Evolutionary conservation across 371 early-diverging fungal species (phyloP).

Genomic region (Syncephalastrum sp.): DNA sequence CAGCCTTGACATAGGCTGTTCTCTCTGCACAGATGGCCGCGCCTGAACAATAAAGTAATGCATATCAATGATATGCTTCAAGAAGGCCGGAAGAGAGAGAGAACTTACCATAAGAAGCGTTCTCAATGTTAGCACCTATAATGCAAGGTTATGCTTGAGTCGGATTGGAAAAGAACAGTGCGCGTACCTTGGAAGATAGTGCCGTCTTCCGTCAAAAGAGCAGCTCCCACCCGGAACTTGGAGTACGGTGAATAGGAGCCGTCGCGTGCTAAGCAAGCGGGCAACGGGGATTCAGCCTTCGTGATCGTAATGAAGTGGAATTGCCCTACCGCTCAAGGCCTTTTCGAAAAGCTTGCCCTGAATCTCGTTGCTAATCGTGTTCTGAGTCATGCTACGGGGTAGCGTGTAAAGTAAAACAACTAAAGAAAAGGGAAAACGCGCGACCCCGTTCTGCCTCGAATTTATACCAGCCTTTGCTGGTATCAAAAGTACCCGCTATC

Average conservation of each 20-base stretch:
- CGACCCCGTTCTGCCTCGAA: background rate
- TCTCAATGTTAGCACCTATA: conserved; percentile 83
- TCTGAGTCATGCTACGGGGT: background rate
- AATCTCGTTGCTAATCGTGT: conserved; percentile 1
- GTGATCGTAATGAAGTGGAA: background rate
- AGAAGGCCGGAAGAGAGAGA: background rate
- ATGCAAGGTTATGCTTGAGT: background rate
- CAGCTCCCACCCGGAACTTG: conserved; percentile 84
- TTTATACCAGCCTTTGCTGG: too few relatives aligned
- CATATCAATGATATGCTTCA: background rate
- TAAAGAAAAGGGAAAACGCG: background rate
- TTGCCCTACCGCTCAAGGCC: conserved; percentile 10
- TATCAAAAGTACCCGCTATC: too few relatives aligned
- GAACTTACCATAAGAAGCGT: conserved; percentile 70
- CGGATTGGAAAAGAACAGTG: background rate
- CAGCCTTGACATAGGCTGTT: conserved; percentile 80
- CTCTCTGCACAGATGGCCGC: conserved; percentile 83
- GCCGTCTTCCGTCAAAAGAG: conserved; percentile 64
- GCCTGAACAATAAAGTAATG: conserved; percentile 34
- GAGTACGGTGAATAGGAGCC: conserved; percentile 78
- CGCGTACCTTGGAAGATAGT: conserved; percentile 58
- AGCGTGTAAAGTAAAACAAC: background rate
- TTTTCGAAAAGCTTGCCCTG: conserved; percentile 11
- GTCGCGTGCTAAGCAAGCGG: conserved; percentile 40
- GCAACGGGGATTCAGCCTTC: background rate